Evolutionary conservation across 257 asterid genomes (phyloP).

Genomic region (Eucommia ulmoides): DNA sequence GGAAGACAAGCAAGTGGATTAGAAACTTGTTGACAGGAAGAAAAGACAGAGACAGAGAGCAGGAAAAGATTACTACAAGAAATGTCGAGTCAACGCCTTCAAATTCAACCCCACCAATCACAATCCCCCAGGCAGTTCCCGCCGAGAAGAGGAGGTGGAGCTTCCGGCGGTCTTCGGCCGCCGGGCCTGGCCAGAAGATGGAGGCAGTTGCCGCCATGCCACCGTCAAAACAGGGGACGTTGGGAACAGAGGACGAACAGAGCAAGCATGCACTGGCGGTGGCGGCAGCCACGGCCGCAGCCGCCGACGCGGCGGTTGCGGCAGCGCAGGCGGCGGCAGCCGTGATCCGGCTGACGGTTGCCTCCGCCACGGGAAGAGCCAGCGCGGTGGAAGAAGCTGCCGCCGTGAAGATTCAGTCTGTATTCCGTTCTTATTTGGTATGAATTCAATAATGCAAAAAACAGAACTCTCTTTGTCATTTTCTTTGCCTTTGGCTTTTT

Average conservation of each 20-base stretch:
- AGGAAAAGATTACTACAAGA: constrained; percentile 2
- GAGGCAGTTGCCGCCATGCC: constrained; percentile 11
- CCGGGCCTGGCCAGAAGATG: constrained; percentile 29
- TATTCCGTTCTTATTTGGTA: constrained; percentile 76
- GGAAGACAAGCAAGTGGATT: constrained; percentile 85
- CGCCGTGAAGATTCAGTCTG: constrained; percentile 63
- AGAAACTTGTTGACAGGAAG: constrained; percentile 58
- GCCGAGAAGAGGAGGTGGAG: constrained; percentile 90
- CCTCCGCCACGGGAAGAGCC: constrained; percentile 19
- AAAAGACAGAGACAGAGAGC: constrained; percentile 38
- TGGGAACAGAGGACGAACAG: constrained; percentile 26
- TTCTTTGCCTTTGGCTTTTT: not conserved
- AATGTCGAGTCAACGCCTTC: too few relatives aligned
- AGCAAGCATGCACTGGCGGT: constrained; percentile 52
- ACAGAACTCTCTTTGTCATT: constrained; percentile 1
- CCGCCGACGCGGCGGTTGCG: constrained; percentile 58
- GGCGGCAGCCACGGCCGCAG: constrained; percentile 62
- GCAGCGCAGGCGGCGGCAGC: constrained; percentile 78
- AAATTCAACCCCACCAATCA: constrained; percentile 35
- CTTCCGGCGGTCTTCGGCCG: constrained; percentile 80
- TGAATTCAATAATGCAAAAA: too few relatives aligned
- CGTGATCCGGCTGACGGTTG: constrained; percentile 40
- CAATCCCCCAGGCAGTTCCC: constrained; percentile 48
- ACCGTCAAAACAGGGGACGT: constrained; percentile 5
- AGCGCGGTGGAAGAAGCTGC: constrained; percentile 39